These are phyloP conservation scores for Magnusiomyces ingens DNA, from an alignment of 1,139 yeast species.

Conservation along the genomic window DNA sequence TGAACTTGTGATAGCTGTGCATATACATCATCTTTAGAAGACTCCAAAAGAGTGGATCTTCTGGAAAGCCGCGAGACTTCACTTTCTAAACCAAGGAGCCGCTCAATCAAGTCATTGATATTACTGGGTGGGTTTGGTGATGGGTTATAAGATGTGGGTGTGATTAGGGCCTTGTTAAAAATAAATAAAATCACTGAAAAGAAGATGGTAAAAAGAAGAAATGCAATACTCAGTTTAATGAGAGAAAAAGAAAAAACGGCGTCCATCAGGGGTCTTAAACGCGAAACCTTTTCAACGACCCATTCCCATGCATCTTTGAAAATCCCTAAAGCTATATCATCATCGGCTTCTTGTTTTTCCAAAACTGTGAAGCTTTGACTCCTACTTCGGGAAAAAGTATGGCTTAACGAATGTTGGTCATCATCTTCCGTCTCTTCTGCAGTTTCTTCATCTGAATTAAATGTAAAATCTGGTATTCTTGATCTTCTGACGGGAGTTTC, in stretches of 20 bases:
- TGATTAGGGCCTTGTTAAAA: too few relatives aligned
- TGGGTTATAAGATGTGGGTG: too few relatives aligned
- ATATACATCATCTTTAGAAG: background rate
- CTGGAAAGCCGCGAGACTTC: constrained; percentile 11
- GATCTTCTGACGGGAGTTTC: too few relatives aligned
- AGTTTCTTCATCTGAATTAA: too few relatives aligned
- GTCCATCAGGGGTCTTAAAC: too few relatives aligned
- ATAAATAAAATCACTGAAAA: too few relatives aligned
- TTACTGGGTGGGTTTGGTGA: constrained; percentile 8
- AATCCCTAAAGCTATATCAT: background rate
- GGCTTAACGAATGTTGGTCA: background rate
- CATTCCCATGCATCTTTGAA: background rate
- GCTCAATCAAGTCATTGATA: constrained; percentile 7
- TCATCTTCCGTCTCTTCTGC: background rate
- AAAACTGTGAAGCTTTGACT: background rate
- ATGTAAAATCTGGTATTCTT: too few relatives aligned
- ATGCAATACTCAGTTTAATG: too few relatives aligned
- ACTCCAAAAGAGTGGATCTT: constrained; percentile 2
- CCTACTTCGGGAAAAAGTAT: background rate
- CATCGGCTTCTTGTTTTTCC: background rate
- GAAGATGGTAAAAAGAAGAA: too few relatives aligned
- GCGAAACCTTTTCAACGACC: too few relatives aligned
- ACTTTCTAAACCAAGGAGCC: constrained; percentile 12
- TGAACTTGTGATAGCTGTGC: background rate
- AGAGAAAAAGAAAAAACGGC: too few relatives aligned